A percentile compares a stretch with the other conserved stretches of the same genome.
These are phyloP conservation scores for Cystobasidium ongulense DNA, from an alignment of 768 basidiomycete genomes.

Conservation along the genomic window DNA sequence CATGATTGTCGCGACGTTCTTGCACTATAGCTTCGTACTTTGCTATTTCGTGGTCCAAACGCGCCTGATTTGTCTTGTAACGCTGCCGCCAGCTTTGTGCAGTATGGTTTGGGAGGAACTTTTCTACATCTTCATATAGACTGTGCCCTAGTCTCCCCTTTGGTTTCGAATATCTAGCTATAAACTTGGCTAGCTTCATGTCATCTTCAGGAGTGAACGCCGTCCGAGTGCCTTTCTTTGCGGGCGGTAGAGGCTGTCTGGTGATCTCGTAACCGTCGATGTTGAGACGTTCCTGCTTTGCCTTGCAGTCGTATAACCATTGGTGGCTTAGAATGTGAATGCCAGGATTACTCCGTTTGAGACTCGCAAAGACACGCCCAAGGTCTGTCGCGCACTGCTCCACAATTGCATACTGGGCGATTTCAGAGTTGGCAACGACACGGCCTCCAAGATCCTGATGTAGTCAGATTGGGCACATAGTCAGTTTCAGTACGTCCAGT, in stretches of 20 bases:
- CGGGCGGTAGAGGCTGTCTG: neutral
- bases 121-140: constrained; percentile 1
- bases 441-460: constrained; percentile 1
- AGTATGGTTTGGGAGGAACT: constrained; percentile 3
- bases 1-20: neutral
- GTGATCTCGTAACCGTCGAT: neutral
- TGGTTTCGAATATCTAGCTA: neutral
- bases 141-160: neutral
- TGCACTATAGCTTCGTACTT: constrained; percentile 1
- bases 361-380: neutral
- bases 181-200: constrained; percentile 9
- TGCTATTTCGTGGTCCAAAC: neutral
- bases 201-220: constrained; percentile 22
- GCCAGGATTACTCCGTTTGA: neutral
- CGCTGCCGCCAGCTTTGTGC: constrained; percentile 9
- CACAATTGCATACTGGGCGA: constrained; percentile 16
- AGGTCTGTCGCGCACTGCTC: constrained; percentile 9
- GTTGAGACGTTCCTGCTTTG: neutral
- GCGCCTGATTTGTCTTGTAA: constrained; percentile 5
- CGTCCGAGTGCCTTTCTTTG: constrained; percentile 8
- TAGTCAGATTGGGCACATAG: neutral
- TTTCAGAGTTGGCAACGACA: neutral
- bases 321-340: constrained; percentile 2
- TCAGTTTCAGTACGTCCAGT: neutral
- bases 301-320: constrained; percentile 20